Evolutionary conservation across 108 stramenopile species (phyloP), one percentile per base, ranked within the genome.

Genomic region (Seminavis robusta): DNA sequence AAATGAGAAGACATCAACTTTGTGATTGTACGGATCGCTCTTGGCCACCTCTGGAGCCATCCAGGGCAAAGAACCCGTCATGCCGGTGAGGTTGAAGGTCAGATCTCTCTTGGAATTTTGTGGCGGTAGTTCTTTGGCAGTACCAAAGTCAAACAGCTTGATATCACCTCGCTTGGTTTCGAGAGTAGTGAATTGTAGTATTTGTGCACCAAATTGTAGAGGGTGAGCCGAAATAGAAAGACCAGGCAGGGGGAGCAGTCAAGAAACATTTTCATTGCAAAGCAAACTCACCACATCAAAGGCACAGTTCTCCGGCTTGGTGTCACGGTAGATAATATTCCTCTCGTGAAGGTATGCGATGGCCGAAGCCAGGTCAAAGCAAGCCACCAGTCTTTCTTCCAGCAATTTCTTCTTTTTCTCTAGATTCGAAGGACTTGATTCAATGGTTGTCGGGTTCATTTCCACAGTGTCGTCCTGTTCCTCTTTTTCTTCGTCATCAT

Each of bases 1-100:
- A 60, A 88, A 90, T 30, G 76, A 79, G 60, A 86, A 94, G 3
- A 83, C 71, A 50, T 94, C 92, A 5, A 73, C 84, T 31, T 52
- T 61, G 13, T 56, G 49, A 47, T 85, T 89, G 77, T 94, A 94
- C 9, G 70, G 67, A 40, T 82, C 43, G 3, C 36, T 61, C 8
- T 56, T 50, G 15, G 68, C 71, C 20, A 89, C 81, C 56, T 92
- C 90, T 23, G 82, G 29, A 7, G 44, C 57, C 57, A 59, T 59
- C 31, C 33, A 59, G 9, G 44, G 57, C n/a, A 32, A 7, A 4
- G 57, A 33, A 9, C 57, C 57, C 4, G 57, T 31, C 24, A 13
- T 10, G 5, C 27, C 44, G 5, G 8, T 49, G 9, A 25, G 7
- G 21, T 5, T n/a, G 5, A 13, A 28, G 5, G 8, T 49, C 21